phyloP scores from a whole-genome alignment of 2,329 filamentous ascomycete genomes.

The Epichloe coenophiala region DNA sequence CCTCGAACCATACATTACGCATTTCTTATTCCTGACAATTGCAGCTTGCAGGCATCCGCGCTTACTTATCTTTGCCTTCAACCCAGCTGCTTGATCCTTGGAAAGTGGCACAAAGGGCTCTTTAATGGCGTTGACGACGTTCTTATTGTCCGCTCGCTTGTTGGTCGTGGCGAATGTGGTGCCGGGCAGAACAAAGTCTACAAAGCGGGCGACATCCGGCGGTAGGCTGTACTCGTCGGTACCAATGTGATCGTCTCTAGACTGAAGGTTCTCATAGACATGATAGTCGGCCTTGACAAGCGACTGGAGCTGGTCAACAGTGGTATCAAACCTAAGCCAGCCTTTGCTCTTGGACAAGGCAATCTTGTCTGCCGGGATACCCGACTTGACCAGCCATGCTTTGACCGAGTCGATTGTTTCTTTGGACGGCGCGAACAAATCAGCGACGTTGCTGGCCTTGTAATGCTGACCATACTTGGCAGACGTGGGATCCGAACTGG shows the following conservation, averaged over 20 bases:
- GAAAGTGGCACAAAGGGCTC: background rate
- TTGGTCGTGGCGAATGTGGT: constrained; percentile 10
- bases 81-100: background rate
- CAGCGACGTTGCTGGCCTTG: constrained; percentile 26
- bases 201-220: constrained; percentile 19
- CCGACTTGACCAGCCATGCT: constrained; percentile 38
- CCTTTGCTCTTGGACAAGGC: constrained; percentile 35
- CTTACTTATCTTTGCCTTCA: background rate
- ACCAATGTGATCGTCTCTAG: constrained; percentile 23
- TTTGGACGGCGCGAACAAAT: constrained; percentile 27
- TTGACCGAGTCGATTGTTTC: constrained; percentile 36
- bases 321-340: constrained; percentile 42
- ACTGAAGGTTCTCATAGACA: constrained; percentile 28
- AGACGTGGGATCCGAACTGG: constrained; percentile 26
- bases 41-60: too few relatives aligned
- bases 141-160: background rate
- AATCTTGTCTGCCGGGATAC: constrained; percentile 34
- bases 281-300: constrained; percentile 41
- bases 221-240: constrained; percentile 29
- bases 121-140: background rate
- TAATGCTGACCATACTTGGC: constrained; percentile 34
- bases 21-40: background rate
- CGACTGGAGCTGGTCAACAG: constrained; percentile 36
- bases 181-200: constrained; percentile 29
- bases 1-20: background rate